These are phyloP conservation scores for Ichthyophthirius multifiliis DNA, from an alignment of 169 alveolate species.

Conservation along the genomic window DNA sequence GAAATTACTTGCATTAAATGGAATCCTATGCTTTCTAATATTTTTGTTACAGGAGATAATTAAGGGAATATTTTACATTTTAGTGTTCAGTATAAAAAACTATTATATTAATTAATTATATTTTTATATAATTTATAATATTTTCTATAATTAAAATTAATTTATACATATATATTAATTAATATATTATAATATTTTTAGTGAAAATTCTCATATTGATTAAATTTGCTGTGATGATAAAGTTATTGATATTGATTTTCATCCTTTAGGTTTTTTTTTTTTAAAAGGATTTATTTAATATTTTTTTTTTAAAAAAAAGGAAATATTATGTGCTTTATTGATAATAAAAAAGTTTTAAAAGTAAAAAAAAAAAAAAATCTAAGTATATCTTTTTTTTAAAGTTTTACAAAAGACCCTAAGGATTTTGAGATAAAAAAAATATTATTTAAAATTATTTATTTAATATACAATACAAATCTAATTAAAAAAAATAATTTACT, in stretches of 20 bases:
- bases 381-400: no score
- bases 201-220: not conserved
- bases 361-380: no score
- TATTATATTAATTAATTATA: not conserved
- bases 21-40: not conserved
- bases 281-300: not conserved
- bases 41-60: not conserved
- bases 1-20: slow-evolving; percentile 1
- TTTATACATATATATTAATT: no score
- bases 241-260: not conserved
- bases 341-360: not conserved
- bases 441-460: no score
- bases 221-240: not conserved
- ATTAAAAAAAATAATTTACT: no score
- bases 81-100: not conserved
- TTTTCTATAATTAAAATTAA: no score
- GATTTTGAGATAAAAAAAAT: no score
- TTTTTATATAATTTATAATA: no score
- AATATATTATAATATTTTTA: no score
- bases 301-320: not conserved
- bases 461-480: no score
- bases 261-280: not conserved
- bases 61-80: not conserved
- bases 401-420: no score
- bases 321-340: not conserved